Percentiles rank a stretch among this genome's conserved stretches.
Evolutionary conservation across 140 eudicot genomes (phyloP).

Genomic region (Flaveria floridana): DNA sequence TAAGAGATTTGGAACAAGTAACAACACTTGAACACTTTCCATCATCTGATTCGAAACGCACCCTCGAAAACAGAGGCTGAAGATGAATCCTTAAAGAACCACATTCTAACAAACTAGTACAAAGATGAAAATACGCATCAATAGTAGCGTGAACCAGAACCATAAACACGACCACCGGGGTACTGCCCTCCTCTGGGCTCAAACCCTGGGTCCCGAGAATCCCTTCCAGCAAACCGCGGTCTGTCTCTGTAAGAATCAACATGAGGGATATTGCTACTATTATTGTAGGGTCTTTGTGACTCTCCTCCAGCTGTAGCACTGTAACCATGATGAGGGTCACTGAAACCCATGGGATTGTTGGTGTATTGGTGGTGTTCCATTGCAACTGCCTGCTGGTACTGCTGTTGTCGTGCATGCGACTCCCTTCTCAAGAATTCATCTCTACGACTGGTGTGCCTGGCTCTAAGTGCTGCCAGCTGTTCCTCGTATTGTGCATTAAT

Average conservation of each 20-base stretch:
- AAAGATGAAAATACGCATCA: constrained; percentile 29
- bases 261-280: constrained; percentile 31
- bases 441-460: constrained; percentile 55
- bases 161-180: constrained; percentile 67
- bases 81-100: constrained; percentile 6
- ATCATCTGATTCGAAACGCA: constrained; percentile 11
- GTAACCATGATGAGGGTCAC: constrained; percentile 48
- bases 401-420: constrained; percentile 71
- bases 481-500: constrained; percentile 73
- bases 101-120: constrained; percentile 16
- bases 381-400: constrained; percentile 54
- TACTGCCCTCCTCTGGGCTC: constrained; percentile 72
- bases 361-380: constrained; percentile 45
- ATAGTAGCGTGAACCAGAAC: constrained; percentile 59
- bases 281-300: constrained; percentile 46
- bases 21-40: constrained; percentile 14
- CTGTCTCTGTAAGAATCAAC: constrained; percentile 68
- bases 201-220: constrained; percentile 51
- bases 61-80: background rate
- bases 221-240: constrained; percentile 52
- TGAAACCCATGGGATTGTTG: constrained; percentile 40
- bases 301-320: constrained; percentile 41
- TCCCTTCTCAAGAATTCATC: constrained; percentile 67
- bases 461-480: constrained; percentile 69
- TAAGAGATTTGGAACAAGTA: constrained; percentile 11